phyloP scores from a whole-genome alignment of 495 filamentous ascomycete species.

The Penicillium soppii region DNA sequence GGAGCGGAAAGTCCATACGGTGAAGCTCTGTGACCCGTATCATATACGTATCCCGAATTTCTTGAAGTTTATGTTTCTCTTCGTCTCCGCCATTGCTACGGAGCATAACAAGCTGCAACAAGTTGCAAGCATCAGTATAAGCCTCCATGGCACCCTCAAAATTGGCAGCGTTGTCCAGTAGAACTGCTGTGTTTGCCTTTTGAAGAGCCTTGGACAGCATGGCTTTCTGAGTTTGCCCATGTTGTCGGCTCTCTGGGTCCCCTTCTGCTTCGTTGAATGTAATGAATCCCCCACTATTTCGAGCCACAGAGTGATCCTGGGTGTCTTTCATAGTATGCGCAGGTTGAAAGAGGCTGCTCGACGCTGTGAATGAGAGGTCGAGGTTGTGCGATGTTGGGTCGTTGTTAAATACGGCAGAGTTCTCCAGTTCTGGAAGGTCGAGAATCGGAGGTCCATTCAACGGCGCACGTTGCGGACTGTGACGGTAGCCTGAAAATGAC shows the following conservation, averaged over 20 bases:
- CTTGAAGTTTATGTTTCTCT: conserved; percentile 79
- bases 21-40: conserved; percentile 82
- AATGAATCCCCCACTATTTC: conserved; percentile 26
- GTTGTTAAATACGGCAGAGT: conserved; percentile 20
- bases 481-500: conserved; percentile 40
- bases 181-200: conserved; percentile 92
- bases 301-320: conserved; percentile 8
- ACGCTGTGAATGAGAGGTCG: conserved; percentile 27
- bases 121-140: conserved; percentile 82
- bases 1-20: conserved; percentile 60
- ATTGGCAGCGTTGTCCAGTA: conserved; percentile 92
- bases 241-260: conserved; percentile 35
- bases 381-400: conserved; percentile 17
- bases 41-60: conserved; percentile 86
- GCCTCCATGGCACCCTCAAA: conserved; percentile 90
- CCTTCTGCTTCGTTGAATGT: conserved; percentile 26
- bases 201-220: conserved; percentile 92
- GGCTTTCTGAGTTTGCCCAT: conserved; percentile 70
- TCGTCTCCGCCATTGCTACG: conserved; percentile 76
- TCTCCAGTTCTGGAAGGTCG: conserved; percentile 19
- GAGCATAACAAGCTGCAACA: conserved; percentile 83
- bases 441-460: conserved; percentile 21
- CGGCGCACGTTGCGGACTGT: conserved; percentile 17
- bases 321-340: conserved; percentile 4
- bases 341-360: conserved; percentile 19